These are phyloP conservation scores for Clonostachys chloroleuca DNA, from an alignment of 2,329 filamentous ascomycete genomes.

Conservation along the genomic window DNA sequence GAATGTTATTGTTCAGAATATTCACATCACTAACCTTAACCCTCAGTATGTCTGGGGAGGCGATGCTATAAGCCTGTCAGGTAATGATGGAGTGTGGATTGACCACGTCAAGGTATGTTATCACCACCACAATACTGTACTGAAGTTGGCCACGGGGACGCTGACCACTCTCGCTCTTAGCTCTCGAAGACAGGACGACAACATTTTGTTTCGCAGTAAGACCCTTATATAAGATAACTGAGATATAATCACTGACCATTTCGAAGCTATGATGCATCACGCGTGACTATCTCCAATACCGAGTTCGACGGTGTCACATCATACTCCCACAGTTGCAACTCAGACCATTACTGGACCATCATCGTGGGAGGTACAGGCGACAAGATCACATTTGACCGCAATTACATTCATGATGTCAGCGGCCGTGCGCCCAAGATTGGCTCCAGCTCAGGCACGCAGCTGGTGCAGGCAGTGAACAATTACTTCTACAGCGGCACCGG, in stretches of 20 bases:
- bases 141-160: neutral
- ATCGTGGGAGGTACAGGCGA: conserved; percentile 26
- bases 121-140: neutral
- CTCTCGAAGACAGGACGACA: conserved; percentile 1
- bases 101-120: conserved; percentile 40
- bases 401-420: conserved; percentile 55
- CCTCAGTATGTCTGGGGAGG: conserved; percentile 57
- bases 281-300: conserved; percentile 39
- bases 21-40: conserved; percentile 51
- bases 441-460: conserved; percentile 52
- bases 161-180: neutral
- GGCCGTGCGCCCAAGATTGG: conserved; percentile 54
- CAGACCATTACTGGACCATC: conserved; percentile 36
- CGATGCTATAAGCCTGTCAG: conserved; percentile 49
- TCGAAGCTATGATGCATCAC: conserved; percentile 32
- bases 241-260: neutral
- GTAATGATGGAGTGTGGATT: conserved; percentile 41
- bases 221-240: neutral
- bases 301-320: conserved; percentile 36
- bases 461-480: conserved; percentile 59
- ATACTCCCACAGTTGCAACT: conserved; percentile 36
- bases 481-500: conserved; percentile 50
- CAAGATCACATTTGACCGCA: conserved; percentile 50
- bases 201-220: neutral
- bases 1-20: conserved; percentile 59